Percentiles rank a stretch among this genome's conserved stretches.
Conservation (phyloP, 2,329 filamentous ascomycete species). For the Hypoxylon sp. region DNA sequence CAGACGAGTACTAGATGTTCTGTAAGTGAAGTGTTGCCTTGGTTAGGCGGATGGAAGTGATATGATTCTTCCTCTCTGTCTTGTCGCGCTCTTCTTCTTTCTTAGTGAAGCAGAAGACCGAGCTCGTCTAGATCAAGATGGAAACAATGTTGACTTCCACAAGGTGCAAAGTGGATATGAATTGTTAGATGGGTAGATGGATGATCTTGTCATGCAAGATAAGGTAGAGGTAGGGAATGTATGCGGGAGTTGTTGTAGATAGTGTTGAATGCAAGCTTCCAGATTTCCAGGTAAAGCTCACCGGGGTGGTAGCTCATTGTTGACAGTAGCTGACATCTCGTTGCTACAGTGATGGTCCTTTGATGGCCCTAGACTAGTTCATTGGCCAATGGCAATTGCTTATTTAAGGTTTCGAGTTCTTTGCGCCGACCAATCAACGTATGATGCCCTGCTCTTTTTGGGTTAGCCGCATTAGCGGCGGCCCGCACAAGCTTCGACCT, state of each 20-base stretch:
- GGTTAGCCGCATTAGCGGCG: slow-evolving; percentile 23
- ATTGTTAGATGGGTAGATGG: no score
- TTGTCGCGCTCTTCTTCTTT: slow-evolving; percentile 9
- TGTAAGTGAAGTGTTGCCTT: slow-evolving; percentile 43
- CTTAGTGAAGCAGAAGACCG: no score
- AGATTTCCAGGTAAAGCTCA: slow-evolving; percentile 23
- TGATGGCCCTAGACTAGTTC: no score
- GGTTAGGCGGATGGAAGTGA: slow-evolving; percentile 22
- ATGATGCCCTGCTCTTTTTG: slow-evolving; percentile 15
- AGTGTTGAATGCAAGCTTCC: slow-evolving; percentile 25
- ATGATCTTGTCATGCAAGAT: slow-evolving; percentile 37
- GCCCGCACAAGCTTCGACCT: slow-evolving; percentile 25
- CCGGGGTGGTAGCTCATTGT: slow-evolving; percentile 31
- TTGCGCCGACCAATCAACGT: slow-evolving; percentile 29
- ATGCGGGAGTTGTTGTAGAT: slow-evolving; percentile 31
- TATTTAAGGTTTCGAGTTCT: slow-evolving; percentile 4
- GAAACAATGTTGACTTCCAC: slow-evolving; percentile 22
- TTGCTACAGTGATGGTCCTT: slow-evolving; percentile 35
- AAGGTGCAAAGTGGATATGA: slow-evolving; percentile 32
- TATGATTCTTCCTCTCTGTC: slow-evolving; percentile 12
- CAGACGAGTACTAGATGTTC: slow-evolving; percentile 45
- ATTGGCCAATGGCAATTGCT: slow-evolving; percentile 21
- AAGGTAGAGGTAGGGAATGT: slow-evolving; percentile 34
- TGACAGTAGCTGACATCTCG: slow-evolving; percentile 27
- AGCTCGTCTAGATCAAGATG: no score